Evolutionary conservation across 352 stramenopile species (phyloP).

Genomic region (Blastocystis sp.): DNA sequence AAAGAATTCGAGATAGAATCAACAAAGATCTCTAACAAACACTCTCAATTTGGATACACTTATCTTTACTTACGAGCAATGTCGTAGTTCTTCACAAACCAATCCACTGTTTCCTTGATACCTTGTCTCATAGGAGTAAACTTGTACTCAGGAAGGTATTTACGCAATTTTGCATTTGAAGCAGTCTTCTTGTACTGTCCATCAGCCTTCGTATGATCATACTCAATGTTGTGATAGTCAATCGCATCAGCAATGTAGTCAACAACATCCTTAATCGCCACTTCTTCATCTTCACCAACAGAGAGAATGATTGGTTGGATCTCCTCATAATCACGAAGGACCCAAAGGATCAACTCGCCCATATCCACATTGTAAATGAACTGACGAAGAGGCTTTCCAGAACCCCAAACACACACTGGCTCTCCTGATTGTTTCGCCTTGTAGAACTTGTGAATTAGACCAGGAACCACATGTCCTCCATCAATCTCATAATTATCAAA

Average conservation of each 20-base stretch:
- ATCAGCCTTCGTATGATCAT: slow-evolving; percentile 87
- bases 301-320: slow-evolving; percentile 89
- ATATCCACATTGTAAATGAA: slow-evolving; percentile 94
- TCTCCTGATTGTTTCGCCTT: slow-evolving; percentile 81
- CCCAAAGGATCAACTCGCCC: slow-evolving; percentile 84
- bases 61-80: slow-evolving; percentile 71
- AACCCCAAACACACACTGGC: slow-evolving; percentile 87
- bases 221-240: slow-evolving; percentile 72
- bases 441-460: slow-evolving; percentile 96
- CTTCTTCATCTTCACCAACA: slow-evolving; percentile 83
- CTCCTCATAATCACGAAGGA: slow-evolving; percentile 75
- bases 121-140: slow-evolving; percentile 86
- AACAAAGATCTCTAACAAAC: slow-evolving; percentile 14
- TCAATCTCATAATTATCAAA: slow-evolving; percentile 95
- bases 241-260: slow-evolving; percentile 73
- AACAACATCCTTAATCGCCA: slow-evolving; percentile 87
- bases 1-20: not conserved
- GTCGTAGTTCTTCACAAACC: slow-evolving; percentile 80
- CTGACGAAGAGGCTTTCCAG: slow-evolving; percentile 84
- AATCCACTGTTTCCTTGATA: slow-evolving; percentile 75
- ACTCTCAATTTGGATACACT: too few species aligned
- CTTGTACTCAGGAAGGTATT: slow-evolving; percentile 80
- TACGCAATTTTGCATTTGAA: slow-evolving; percentile 85
- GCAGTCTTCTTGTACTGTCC: slow-evolving; percentile 98
- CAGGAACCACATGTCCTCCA: slow-evolving; percentile 90